Conservation (phyloP, 768 basidiomycete species). For the Boletus tomentosulus region DNA sequence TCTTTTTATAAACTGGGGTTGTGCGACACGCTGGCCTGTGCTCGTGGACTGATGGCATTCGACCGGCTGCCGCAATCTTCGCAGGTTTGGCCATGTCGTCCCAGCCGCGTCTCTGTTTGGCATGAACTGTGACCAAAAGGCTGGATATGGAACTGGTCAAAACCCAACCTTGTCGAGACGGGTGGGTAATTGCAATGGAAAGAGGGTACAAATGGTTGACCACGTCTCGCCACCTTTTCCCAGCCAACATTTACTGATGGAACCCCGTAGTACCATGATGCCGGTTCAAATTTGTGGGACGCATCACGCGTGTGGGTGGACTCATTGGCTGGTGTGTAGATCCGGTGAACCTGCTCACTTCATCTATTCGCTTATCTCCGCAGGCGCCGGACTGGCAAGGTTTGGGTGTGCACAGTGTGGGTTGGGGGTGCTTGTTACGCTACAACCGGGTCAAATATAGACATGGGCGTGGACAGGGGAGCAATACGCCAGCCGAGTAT, state of each 20-base stretch:
- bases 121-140: background rate
- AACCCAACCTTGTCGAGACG: background rate
- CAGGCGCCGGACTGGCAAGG: slow-evolving; percentile 1
- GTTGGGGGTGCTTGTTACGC: slow-evolving; percentile 19
- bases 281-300: background rate
- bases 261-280: background rate
- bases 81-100: background rate
- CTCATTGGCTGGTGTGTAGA: slow-evolving; percentile 9
- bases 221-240: slow-evolving; percentile 3
- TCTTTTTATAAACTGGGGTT: background rate
- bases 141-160: background rate
- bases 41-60: slow-evolving; percentile 1
- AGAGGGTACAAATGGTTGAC: background rate
- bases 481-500: background rate
- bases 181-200: background rate
- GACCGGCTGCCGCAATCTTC: background rate
- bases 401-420: background rate
- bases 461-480: slow-evolving; percentile 1
- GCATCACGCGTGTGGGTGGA: background rate
- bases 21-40: background rate
- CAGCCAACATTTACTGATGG: background rate
- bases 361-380: slow-evolving; percentile 25
- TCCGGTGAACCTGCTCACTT: slow-evolving; percentile 8
- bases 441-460: slow-evolving; percentile 2
- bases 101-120: background rate